A percentile compares a stretch with the other conserved stretches of the same genome.
Conservation (phyloP, 371 early-diverging fungal species). For the Nosema bombycis region DNA sequence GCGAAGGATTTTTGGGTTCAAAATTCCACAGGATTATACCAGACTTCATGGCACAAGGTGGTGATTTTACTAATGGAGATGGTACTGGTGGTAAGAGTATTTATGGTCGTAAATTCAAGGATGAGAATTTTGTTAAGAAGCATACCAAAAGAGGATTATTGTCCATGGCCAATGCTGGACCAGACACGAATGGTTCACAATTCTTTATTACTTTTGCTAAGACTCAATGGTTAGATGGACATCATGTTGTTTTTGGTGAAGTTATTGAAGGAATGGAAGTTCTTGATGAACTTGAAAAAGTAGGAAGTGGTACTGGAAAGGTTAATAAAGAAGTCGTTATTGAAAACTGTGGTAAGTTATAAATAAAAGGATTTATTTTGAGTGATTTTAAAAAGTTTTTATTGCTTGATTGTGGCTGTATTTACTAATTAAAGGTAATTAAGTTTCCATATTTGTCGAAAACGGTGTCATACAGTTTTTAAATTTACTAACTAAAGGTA, state of each 20-base stretch:
- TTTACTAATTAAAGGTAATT: background rate
- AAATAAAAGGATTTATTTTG: background rate
- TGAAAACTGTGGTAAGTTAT: constrained; percentile 11
- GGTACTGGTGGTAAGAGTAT: constrained; percentile 90
- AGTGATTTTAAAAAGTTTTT: background rate
- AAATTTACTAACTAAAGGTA: too few species aligned
- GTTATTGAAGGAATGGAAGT: constrained; percentile 70
- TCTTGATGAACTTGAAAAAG: background rate
- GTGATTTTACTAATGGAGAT: constrained; percentile 80
- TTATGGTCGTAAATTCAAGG: constrained; percentile 84
- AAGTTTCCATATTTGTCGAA: background rate
- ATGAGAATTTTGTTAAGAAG: constrained; percentile 75
- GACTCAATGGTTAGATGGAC: constrained; percentile 82
- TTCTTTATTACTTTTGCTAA: constrained; percentile 90
- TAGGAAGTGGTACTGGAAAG: background rate
- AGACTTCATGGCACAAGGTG: constrained; percentile 96
- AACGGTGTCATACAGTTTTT: background rate
- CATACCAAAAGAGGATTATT: constrained; percentile 79
- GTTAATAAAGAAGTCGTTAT: background rate
- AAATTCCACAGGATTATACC: constrained; percentile 72
- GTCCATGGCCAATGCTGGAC: constrained; percentile 91
- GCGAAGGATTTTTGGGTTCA: constrained; percentile 7
- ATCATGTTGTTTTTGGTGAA: constrained; percentile 88
- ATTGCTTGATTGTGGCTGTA: background rate
- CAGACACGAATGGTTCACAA: constrained; percentile 90